phyloP scores from a whole-genome alignment of 768 basidiomycete genomes.

The Neoboletus magnificus region DNA sequence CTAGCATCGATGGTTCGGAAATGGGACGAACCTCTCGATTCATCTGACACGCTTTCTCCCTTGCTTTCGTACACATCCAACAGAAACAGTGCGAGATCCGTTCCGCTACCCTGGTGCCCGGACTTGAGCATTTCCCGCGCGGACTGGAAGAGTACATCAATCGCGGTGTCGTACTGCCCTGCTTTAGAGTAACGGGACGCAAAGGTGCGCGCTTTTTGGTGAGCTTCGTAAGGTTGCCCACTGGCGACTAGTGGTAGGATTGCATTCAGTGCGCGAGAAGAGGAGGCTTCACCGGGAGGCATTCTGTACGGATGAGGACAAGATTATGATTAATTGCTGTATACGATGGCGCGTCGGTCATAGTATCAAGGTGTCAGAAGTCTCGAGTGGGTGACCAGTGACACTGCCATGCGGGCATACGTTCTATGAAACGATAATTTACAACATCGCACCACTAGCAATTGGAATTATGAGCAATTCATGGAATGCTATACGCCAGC shows the following conservation, averaged over 20 bases:
- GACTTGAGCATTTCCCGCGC: conserved; percentile 85
- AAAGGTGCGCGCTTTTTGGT: conserved; percentile 95
- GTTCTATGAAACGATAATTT: neutral
- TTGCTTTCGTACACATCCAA: conserved; percentile 81
- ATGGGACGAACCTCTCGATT: conserved; percentile 66
- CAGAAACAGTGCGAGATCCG: conserved; percentile 77
- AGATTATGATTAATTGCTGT: neutral
- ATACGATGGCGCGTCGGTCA: neutral
- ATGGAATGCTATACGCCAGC: conserved; percentile 82
- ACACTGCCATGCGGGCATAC: neutral
- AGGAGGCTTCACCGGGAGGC: conserved; percentile 36
- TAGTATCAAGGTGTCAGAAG: conserved; percentile 21
- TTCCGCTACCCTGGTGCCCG: conserved; percentile 86
- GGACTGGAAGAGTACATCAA: conserved; percentile 90
- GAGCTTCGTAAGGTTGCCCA: conserved; percentile 84
- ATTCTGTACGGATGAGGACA: conserved; percentile 17
- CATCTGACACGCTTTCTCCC: conserved; percentile 68
- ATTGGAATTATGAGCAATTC: conserved; percentile 17
- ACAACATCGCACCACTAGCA: neutral
- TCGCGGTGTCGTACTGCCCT: conserved; percentile 77
- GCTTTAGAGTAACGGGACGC: conserved; percentile 85
- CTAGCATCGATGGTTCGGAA: neutral
- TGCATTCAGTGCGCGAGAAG: conserved; percentile 67
- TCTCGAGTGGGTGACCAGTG: conserved; percentile 9
- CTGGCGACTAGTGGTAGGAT: conserved; percentile 69